Evolutionary conservation across 2,329 filamentous ascomycete species (phyloP), one percentile per base, ranked within the genome.

Genomic region (Aureobasidium namibiae): DNA sequence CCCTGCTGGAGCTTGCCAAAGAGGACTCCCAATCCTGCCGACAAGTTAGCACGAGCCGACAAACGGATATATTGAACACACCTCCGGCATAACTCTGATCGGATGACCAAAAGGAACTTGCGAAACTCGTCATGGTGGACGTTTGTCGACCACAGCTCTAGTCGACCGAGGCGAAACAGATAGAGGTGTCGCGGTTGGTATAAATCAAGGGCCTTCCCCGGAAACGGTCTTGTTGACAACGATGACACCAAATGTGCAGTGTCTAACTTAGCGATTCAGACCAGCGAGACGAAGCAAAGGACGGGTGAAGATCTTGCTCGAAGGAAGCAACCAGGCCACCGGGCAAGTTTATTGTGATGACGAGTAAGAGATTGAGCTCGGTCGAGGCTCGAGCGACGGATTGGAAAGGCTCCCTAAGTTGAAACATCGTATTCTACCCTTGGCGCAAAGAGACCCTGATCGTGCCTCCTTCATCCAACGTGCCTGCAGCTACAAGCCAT

Each of bases 1-100:
- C 94, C 94, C 75, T 99, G 94, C 74, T 97, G 92, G 60, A 99
- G 86, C 80, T 99, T 99, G 73, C 86, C 86, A 70, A 97, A 99
- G 65, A 99, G 83, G 64, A 97, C 91, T 59, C 92, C 92, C 65
- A 99, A 83, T 63, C 94, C 78, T 79, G 67, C 52, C 34, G 62
- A 8, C 34, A 39, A 29, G 34, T 44, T 57, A 52, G 46, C 36
- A 21, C n/a, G 29, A 38, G 45, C 36, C 18, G 38, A 23, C 48
- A 26, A 36, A 24, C 26, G 21, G 18, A 13, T 18, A 41, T n/a
- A 13, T 29, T 16, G 33, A 36, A 29, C 82, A 73, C 77, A 89
- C 88, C 92, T 80, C 89, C 91, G 72, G 92, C 92, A 81, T 97
- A 97, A 23, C 57, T 59, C 31, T 59, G 57, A 82, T 99, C 94